Evolutionary conservation across 345 rosid species (phyloP).

Genomic region (Eutrema japonicum): DNA sequence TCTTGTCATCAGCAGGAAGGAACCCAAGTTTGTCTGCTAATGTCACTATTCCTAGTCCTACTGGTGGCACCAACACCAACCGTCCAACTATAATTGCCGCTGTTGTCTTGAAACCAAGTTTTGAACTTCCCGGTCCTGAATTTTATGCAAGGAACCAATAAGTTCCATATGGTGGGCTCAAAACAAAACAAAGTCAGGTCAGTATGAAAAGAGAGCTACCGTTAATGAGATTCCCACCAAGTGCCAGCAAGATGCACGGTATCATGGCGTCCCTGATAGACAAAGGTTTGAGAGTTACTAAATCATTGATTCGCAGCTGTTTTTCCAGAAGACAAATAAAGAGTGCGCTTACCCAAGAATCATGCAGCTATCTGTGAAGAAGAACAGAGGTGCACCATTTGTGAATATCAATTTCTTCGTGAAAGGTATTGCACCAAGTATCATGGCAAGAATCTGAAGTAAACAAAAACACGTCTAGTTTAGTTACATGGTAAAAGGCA

Average conservation of each 20-base stretch:
- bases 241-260: constrained; percentile 90
- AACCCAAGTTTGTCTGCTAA: constrained; percentile 98
- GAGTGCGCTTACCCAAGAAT: constrained; percentile 81
- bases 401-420: constrained; percentile 83
- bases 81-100: constrained; percentile 83
- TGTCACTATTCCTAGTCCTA: constrained; percentile 85
- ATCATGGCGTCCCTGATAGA: constrained; percentile 91
- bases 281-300: constrained; percentile 19
- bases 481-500: constrained; percentile 31
- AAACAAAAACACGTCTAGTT: constrained; percentile 16
- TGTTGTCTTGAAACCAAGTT: constrained; percentile 89
- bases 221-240: constrained; percentile 96
- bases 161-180: not conserved
- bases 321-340: constrained; percentile 12
- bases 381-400: constrained; percentile 85
- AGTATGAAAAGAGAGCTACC: constrained; percentile 51
- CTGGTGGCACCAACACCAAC: constrained; percentile 84
- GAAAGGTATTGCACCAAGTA: constrained; percentile 74
- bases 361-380: constrained; percentile 96
- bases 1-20: constrained; percentile 88
- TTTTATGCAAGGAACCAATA: constrained; percentile 25
- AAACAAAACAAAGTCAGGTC: not conserved
- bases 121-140: constrained; percentile 97
- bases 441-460: constrained; percentile 85
- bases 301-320: not conserved